Evolutionary conservation across 2,329 filamentous ascomycete species (phyloP).

Genomic region (Pyrenophora seminiperda): DNA sequence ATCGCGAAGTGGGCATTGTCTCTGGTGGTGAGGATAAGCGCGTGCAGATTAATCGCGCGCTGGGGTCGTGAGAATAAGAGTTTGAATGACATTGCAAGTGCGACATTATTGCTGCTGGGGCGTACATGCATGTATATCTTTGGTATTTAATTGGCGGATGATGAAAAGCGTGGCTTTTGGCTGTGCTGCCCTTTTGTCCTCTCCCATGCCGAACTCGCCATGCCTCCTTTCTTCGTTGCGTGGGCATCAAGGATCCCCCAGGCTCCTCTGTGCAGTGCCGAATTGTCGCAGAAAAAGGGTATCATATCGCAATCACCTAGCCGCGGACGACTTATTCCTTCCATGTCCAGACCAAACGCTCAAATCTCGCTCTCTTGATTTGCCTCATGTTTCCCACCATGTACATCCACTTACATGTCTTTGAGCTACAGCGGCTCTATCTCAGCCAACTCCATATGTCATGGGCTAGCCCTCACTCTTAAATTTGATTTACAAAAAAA

Average conservation of each 20-base stretch:
- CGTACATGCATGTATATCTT: constrained; percentile 11
- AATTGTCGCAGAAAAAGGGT: constrained; percentile 23
- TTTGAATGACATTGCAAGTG: background rate
- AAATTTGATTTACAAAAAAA: too few relatives aligned
- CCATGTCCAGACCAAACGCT: background rate
- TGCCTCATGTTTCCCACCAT: background rate
- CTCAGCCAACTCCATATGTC: background rate
- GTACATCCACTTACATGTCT: background rate
- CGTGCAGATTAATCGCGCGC: constrained; percentile 77
- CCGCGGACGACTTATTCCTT: background rate
- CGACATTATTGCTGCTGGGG: constrained; percentile 14
- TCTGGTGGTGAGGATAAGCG: constrained; percentile 91
- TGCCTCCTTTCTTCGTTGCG: background rate
- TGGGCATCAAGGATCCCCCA: background rate
- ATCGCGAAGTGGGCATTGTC: constrained; percentile 83
- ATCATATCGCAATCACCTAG: constrained; percentile 24
- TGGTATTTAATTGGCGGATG: constrained; percentile 23
- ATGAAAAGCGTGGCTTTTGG: constrained; percentile 7
- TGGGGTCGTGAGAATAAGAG: constrained; percentile 17
- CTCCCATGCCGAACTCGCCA: too few relatives aligned
- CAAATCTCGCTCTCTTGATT: background rate
- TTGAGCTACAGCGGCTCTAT: background rate
- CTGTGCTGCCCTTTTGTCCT: background rate
- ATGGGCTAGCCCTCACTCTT: background rate
- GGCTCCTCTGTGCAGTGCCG: background rate